These are phyloP conservation scores for Galerina sulciceps DNA, from an alignment of 768 basidiomycete species.

Conservation along the genomic window DNA sequence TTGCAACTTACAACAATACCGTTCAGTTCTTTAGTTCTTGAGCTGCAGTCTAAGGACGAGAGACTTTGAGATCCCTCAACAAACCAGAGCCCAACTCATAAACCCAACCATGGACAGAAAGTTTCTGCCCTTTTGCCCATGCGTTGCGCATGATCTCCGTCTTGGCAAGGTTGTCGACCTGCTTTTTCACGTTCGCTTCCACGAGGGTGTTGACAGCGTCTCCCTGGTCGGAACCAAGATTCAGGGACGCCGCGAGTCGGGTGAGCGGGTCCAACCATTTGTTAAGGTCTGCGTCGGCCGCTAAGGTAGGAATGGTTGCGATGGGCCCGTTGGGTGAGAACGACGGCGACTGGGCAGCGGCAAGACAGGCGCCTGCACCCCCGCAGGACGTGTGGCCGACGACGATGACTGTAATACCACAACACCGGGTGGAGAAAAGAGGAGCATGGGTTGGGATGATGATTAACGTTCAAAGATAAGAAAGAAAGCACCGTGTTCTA, in stretches of 20 bases:
- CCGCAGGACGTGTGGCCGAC: slow-evolving; percentile 88
- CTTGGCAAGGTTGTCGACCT: slow-evolving; percentile 55
- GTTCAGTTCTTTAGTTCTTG: background rate
- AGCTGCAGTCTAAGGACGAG: slow-evolving; percentile 36
- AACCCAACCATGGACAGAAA: slow-evolving; percentile 75
- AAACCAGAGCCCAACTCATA: slow-evolving; percentile 65
- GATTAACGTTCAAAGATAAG: slow-evolving; percentile 22
- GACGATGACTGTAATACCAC: slow-evolving; percentile 60
- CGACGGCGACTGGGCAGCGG: slow-evolving; percentile 42
- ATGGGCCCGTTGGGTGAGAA: slow-evolving; percentile 33
- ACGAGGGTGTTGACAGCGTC: slow-evolving; percentile 51
- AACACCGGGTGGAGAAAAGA: slow-evolving; percentile 20
- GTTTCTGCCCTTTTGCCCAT: slow-evolving; percentile 51
- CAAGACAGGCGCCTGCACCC: slow-evolving; percentile 64
- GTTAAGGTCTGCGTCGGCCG: slow-evolving; percentile 53
- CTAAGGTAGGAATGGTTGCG: slow-evolving; percentile 34
- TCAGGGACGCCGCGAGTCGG: slow-evolving; percentile 49
- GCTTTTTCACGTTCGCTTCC: slow-evolving; percentile 62
- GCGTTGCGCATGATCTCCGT: slow-evolving; percentile 49
- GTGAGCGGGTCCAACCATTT: slow-evolving; percentile 78
- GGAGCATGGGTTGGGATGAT: slow-evolving; percentile 34
- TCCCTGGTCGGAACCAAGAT: slow-evolving; percentile 31
- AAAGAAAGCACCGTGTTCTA: slow-evolving; percentile 72
- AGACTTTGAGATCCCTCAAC: slow-evolving; percentile 59
- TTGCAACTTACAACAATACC: background rate